Percentiles rank a stretch among this genome's conserved stretches.
These are phyloP conservation scores for Vachellia pachyceras DNA, from an alignment of 306 rosid species.

Conservation along the genomic window DNA sequence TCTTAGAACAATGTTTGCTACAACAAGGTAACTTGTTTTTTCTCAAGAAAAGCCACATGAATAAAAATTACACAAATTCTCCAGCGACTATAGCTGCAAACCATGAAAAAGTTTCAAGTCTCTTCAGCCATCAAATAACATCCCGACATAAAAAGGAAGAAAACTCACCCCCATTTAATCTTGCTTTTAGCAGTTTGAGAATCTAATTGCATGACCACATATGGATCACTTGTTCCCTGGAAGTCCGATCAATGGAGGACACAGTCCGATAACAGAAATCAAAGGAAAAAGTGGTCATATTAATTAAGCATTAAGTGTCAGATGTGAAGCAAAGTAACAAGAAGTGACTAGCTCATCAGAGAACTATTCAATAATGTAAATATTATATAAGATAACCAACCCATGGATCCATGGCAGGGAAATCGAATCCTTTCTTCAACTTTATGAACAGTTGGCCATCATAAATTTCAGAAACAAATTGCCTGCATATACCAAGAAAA, in stretches of 20 bases:
- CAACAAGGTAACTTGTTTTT: neutral
- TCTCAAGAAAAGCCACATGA: constrained; percentile 15
- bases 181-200: constrained; percentile 85
- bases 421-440: constrained; percentile 77
- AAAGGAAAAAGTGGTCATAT: constrained; percentile 20
- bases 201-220: constrained; percentile 79
- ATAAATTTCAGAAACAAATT: constrained; percentile 80
- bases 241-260: constrained; percentile 37
- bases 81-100: constrained; percentile 10
- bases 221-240: constrained; percentile 98
- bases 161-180: constrained; percentile 88
- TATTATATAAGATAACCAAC: constrained; percentile 48
- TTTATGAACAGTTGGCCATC: constrained; percentile 79
- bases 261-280: constrained; percentile 17
- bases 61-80: neutral
- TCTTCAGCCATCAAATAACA: constrained; percentile 20
- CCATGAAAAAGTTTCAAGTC: constrained; percentile 19
- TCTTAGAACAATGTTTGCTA: neutral
- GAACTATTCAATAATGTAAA: constrained; percentile 29
- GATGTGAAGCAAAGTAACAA: constrained; percentile 26
- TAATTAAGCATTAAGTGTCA: constrained; percentile 10
- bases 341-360: constrained; percentile 17
- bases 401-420: constrained; percentile 98
- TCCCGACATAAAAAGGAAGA: constrained; percentile 28
- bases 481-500: constrained; percentile 56